Percentiles rank a stretch among this genome's conserved stretches.
phyloP scores from a whole-genome alignment of 192 early-diverging fungal species.

The Gamsiella multidivaricata region DNA sequence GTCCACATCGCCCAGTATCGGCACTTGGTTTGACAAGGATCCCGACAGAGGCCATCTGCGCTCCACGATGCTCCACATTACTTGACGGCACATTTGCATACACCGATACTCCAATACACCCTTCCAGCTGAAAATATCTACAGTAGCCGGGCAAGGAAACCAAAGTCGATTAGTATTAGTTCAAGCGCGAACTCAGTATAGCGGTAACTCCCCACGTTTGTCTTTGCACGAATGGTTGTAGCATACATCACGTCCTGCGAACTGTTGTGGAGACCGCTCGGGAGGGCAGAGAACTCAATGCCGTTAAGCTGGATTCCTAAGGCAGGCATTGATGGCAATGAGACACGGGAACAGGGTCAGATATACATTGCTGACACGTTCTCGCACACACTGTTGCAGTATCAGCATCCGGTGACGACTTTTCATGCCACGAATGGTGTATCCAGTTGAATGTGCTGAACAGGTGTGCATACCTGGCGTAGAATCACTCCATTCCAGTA shows the following conservation, averaged over 20 bases:
- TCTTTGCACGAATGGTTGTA: too few species aligned
- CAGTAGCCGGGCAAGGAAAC: not conserved
- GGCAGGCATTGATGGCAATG: not conserved
- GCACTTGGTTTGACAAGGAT: conserved; percentile 56
- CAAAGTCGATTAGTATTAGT: not conserved
- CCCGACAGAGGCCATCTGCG: conserved; percentile 63
- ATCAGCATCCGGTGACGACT: too few species aligned
- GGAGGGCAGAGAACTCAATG: conserved; percentile 65
- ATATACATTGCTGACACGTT: too few species aligned
- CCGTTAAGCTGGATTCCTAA: conserved; percentile 60
- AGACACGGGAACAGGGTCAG: too few species aligned
- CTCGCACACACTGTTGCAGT: too few species aligned
- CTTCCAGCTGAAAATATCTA: conserved; percentile 61
- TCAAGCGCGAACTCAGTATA: not conserved
- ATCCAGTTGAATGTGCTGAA: not conserved
- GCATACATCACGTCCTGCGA: conserved; percentile 64
- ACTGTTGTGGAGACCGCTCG: conserved; percentile 65
- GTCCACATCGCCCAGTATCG: conserved; percentile 57
- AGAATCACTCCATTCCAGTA: conserved; percentile 66
- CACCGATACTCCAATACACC: conserved; percentile 57
- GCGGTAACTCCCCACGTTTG: too few species aligned
- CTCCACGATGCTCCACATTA: conserved; percentile 57
- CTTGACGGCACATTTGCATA: conserved; percentile 56
- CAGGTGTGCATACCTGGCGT: conserved; percentile 15
- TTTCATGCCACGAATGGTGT: too few species aligned